These are phyloP conservation scores for Cytospora schulzeri DNA, from an alignment of 2,329 filamentous ascomycete species.

Conservation along the genomic window DNA sequence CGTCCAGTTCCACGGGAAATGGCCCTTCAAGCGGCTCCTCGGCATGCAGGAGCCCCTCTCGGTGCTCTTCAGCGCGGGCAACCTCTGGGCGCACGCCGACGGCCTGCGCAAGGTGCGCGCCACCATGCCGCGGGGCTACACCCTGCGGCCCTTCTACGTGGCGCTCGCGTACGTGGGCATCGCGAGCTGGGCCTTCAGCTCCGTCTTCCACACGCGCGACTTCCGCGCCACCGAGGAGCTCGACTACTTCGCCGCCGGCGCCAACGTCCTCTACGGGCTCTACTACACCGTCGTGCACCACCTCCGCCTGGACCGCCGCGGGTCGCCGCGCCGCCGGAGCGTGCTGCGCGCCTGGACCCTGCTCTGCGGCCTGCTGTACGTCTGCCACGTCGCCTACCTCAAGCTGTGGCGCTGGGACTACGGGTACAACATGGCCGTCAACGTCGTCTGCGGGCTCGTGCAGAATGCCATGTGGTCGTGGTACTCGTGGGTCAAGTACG, in stretches of 20 bases:
- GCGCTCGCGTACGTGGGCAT: slow-evolving; percentile 79
- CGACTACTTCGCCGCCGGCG: slow-evolving; percentile 94
- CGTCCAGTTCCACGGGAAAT: slow-evolving; percentile 97
- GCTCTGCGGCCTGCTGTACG: slow-evolving; percentile 71
- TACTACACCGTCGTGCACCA: slow-evolving; percentile 84
- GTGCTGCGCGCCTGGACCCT: slow-evolving; percentile 75
- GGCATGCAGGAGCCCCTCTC: slow-evolving; percentile 95
- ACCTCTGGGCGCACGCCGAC: slow-evolving; percentile 81
- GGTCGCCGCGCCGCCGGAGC: slow-evolving; percentile 42
- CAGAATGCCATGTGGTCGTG: slow-evolving; percentile 85
- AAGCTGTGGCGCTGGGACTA: slow-evolving; percentile 91
- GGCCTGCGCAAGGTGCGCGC: slow-evolving; percentile 73
- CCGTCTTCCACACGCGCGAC: slow-evolving; percentile 91
- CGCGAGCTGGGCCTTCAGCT: slow-evolving; percentile 82
- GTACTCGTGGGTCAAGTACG: slow-evolving; percentile 77
- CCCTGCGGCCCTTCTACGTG: slow-evolving; percentile 79
- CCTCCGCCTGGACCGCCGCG: slow-evolving; percentile 72
- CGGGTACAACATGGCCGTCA: slow-evolving; percentile 96
- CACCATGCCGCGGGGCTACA: slow-evolving; percentile 71
- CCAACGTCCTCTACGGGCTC: slow-evolving; percentile 85
- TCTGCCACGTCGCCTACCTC: slow-evolving; percentile 78
- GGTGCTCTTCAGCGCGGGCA: slow-evolving; percentile 90
- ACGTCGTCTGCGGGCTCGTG: slow-evolving; percentile 77
- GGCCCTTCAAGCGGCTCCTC: slow-evolving; percentile 89
- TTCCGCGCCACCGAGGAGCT: slow-evolving; percentile 85